These are phyloP conservation scores for Metarhizium brunneum DNA, from an alignment of 2,329 filamentous ascomycete genomes.

Conservation along the genomic window DNA sequence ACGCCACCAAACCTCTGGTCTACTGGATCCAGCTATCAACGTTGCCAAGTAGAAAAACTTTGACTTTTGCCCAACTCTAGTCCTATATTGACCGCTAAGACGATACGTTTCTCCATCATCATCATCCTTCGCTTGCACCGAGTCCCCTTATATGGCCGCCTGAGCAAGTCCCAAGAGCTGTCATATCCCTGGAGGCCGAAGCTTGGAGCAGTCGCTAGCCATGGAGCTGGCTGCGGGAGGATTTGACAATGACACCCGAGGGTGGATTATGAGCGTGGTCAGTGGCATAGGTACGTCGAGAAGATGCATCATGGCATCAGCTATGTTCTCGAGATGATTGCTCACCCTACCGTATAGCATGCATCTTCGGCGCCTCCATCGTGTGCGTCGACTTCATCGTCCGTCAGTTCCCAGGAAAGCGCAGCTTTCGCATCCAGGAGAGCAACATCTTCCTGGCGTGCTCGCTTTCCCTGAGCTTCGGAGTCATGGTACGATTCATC, in stretches of 20 bases:
- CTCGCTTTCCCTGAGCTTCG: conserved; percentile 86
- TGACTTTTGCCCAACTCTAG: not conserved
- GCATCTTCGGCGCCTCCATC: conserved; percentile 67
- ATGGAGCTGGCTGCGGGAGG: conserved; percentile 28
- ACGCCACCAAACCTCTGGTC: not conserved
- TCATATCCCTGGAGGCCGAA: not conserved
- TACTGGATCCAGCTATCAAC: not conserved
- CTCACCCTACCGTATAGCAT: conserved; percentile 32
- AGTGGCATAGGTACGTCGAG: conserved; percentile 56
- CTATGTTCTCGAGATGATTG: not conserved
- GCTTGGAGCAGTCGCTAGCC: conserved; percentile 9
- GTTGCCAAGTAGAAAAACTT: not conserved
- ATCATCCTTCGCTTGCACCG: not conserved
- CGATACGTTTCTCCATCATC: not conserved
- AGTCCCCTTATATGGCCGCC: not conserved
- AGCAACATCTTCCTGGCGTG: conserved; percentile 81
- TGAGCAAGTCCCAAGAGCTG: not conserved
- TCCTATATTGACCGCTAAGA: too few species aligned
- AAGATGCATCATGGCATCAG: not conserved
- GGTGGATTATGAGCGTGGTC: conserved; percentile 87
- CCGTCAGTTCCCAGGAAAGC: conserved; percentile 61
- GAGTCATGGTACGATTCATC: conserved; percentile 71
- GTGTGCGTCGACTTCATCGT: conserved; percentile 80
- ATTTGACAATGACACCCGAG: conserved; percentile 72
- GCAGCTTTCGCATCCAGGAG: conserved; percentile 77